phyloP scores from a whole-genome alignment of 31 red algal species.

The Bonnemaisonia californica region DNA sequence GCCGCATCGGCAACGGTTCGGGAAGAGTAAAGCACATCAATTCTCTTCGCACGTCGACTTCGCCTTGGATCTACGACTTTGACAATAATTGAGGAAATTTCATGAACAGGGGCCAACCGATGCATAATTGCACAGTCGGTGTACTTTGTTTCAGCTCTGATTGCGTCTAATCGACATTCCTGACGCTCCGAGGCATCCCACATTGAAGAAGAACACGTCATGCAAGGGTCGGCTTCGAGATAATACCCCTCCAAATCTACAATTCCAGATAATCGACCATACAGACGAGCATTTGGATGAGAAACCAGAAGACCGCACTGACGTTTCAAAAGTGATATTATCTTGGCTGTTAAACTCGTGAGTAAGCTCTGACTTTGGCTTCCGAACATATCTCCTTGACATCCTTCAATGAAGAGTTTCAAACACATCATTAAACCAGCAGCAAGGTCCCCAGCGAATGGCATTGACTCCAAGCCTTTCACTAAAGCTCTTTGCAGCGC shows the following conservation, averaged over 20 bases:
- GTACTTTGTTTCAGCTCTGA: constrained; percentile 84
- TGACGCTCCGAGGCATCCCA: constrained; percentile 57
- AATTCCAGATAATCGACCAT: constrained; percentile 59
- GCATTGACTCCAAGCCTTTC: constrained; percentile 64
- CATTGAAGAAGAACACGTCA: constrained; percentile 71
- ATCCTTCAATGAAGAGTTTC: constrained; percentile 48
- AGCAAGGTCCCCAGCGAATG: constrained; percentile 55
- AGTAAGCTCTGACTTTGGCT: constrained; percentile 36
- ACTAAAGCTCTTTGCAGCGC: constrained; percentile 29
- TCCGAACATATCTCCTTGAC: constrained; percentile 58
- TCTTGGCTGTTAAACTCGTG: constrained; percentile 18
- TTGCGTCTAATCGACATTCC: constrained; percentile 55
- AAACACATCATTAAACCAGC: constrained; percentile 65
- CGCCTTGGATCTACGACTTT: constrained; percentile 71
- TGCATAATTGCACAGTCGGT: constrained; percentile 81
- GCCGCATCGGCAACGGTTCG: constrained; percentile 63
- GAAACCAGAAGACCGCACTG: constrained; percentile 54
- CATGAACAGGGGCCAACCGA: constrained; percentile 54
- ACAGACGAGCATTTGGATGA: constrained; percentile 81
- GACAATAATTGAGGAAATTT: constrained; percentile 55
- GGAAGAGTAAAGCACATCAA: constrained; percentile 66
- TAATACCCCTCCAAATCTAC: constrained; percentile 78
- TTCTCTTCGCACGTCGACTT: constrained; percentile 59
- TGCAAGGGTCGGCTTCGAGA: constrained; percentile 83
- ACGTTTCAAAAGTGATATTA: constrained; percentile 37